These are phyloP conservation scores for Lentinula guzmanii DNA, from an alignment of 768 basidiomycete genomes.

Conservation along the genomic window DNA sequence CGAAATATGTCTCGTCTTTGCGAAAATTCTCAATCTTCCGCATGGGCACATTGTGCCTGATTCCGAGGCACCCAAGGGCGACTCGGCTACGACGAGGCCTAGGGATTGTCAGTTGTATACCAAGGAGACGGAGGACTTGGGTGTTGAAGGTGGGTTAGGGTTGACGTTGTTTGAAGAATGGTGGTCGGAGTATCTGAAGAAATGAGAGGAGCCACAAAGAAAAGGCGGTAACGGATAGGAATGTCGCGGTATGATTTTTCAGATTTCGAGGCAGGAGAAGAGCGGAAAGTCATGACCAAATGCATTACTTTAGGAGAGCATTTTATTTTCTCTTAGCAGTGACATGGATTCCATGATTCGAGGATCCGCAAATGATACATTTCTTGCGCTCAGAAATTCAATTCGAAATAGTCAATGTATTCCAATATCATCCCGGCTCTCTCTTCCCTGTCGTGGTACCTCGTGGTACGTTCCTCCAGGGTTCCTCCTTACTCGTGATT, in stretches of 20 bases:
- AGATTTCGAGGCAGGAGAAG: too few species aligned
- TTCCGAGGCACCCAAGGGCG: constrained; percentile 55
- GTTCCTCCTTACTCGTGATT: neutral
- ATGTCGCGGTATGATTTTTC: too few species aligned
- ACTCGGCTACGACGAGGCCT: constrained; percentile 69
- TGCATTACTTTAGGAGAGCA: too few species aligned
- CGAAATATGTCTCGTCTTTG: constrained; percentile 80
- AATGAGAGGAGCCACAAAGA: neutral
- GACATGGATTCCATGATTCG: too few species aligned
- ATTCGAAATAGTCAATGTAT: too few species aligned
- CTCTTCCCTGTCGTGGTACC: neutral
- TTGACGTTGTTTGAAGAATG: constrained; percentile 76
- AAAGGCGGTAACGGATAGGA: neutral
- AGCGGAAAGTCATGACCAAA: too few species aligned
- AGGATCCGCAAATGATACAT: too few species aligned
- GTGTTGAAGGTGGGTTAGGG: constrained; percentile 51
- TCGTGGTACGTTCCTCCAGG: neutral
- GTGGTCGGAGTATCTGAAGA: constrained; percentile 56
- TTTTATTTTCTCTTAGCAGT: too few species aligned
- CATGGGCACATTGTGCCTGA: constrained; percentile 75
- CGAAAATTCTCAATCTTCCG: constrained; percentile 61
- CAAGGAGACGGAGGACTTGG: constrained; percentile 64
- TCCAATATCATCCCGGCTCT: too few species aligned
- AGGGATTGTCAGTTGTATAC: constrained; percentile 77
- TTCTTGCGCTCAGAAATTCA: too few species aligned